These are phyloP conservation scores for Skeletonema marinoi DNA, from an alignment of 108 stramenopile genomes.

Conservation along the genomic window DNA sequence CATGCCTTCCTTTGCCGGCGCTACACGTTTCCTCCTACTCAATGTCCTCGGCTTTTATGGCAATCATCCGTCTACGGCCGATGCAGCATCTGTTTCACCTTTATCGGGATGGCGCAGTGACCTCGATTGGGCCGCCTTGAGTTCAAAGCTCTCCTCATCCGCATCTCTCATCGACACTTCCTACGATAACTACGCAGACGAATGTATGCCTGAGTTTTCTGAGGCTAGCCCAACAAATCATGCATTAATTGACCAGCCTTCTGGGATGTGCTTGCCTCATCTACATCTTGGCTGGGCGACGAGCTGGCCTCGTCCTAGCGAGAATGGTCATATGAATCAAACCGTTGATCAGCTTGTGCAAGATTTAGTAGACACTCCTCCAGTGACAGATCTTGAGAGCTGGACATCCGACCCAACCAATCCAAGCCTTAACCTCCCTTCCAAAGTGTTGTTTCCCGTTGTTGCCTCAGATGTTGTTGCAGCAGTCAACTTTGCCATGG, in stretches of 20 bases:
- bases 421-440: conserved; percentile 6
- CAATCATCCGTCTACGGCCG: neutral
- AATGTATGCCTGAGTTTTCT: conserved; percentile 9
- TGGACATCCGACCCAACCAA: neutral
- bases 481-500: neutral
- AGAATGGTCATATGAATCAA: neutral
- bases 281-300: neutral
- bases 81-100: neutral
- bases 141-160: neutral
- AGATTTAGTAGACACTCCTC: no score
- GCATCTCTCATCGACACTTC: conserved; percentile 19
- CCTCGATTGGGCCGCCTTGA: neutral
- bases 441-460: neutral
- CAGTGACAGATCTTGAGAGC: neutral
- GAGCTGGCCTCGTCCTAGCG: neutral
- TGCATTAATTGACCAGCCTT: neutral
- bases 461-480: conserved; percentile 9
- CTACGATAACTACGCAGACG: conserved; percentile 1
- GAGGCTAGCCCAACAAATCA: neutral
- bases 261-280: neutral
- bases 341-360: neutral
- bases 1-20: neutral
- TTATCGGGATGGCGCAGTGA: neutral
- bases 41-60: neutral
- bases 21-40: neutral